Conservation (phyloP, 2,329 filamentous ascomycete genomes). For the Cordyceps tenuipes region DNA sequence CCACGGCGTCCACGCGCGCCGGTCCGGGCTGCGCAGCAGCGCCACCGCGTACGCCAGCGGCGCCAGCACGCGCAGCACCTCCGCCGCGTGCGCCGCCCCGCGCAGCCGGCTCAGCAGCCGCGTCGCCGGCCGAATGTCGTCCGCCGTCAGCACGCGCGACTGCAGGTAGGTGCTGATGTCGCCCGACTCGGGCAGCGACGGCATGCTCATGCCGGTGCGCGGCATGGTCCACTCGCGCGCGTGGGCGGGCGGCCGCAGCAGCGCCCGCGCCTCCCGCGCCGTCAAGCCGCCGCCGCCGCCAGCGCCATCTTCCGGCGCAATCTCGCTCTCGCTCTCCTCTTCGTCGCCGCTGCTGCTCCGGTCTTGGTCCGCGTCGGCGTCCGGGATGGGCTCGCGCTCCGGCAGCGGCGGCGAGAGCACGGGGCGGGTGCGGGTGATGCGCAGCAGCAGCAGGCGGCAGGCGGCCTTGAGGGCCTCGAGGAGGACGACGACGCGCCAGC, state of each 20-base stretch:
- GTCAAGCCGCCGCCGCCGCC: slow-evolving; percentile 17
- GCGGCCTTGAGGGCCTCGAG: slow-evolving; percentile 81
- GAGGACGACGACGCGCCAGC: slow-evolving; percentile 81
- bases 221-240: slow-evolving; percentile 79
- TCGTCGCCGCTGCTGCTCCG: slow-evolving; percentile 24
- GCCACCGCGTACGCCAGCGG: slow-evolving; percentile 81
- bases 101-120: slow-evolving; percentile 77
- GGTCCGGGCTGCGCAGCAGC: slow-evolving; percentile 63
- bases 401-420: slow-evolving; percentile 78
- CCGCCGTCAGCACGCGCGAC: slow-evolving; percentile 82
- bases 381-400: slow-evolving; percentile 70
- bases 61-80: slow-evolving; percentile 84
- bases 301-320: slow-evolving; percentile 29
- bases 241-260: slow-evolving; percentile 26
- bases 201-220: slow-evolving; percentile 79
- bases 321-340: slow-evolving; percentile 33
- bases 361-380: slow-evolving; percentile 35
- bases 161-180: slow-evolving; percentile 85
- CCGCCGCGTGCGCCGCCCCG: slow-evolving; percentile 66
- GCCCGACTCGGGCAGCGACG: slow-evolving; percentile 68
- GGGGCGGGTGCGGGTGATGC: slow-evolving; percentile 74
- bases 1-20: slow-evolving; percentile 87
- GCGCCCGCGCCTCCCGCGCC: slow-evolving; percentile 18
- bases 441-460: slow-evolving; percentile 71
- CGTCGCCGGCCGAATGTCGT: slow-evolving; percentile 90